Evolutionary conservation across 2,329 filamentous ascomycete genomes (phyloP), one percentile per base, ranked within the genome.

Genomic region (Colletotrichum caudatum): DNA sequence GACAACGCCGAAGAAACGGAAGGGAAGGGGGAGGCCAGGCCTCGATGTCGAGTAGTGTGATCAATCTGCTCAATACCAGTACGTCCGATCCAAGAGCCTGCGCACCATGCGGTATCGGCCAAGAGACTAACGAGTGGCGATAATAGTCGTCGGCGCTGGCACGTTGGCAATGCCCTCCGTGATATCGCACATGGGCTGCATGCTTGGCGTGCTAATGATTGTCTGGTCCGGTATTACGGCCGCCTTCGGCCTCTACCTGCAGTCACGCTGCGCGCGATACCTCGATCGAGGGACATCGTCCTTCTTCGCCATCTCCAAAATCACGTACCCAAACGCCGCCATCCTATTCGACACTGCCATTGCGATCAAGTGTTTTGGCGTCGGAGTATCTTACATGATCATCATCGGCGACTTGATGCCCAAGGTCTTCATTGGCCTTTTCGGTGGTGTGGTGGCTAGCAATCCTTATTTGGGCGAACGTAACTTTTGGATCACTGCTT

Each of bases 331-430:
- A 1, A 97, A 97, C 80, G 94, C 95, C 2, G 94, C 96, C 11
- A 94, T 99, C 58, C 87, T 98, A 57, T 99, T 99, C 80, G 96
- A 99, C 82, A 91, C 92, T 8, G 96, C 96, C 7, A 99, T 99
- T 79, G 94, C 95, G 16, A 91, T 99, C 78, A 99, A 99, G 81
- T 99, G 96, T 82, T 99, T 99, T 79, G 96, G 96, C 48, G 96
- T 99, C 12, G 96, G 93, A 29, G 94, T 98, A 71, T 98, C 94
- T 77, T 99, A 99, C 83, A 89, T 99, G 77, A 99, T 99, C 78
- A 98, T 99, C 78, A 98, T 99, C 76, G 96, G 96, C 62, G 96
- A 99, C 80, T 85, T 99, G 74, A 99, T 99, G 96, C 96, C 96
- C 0, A 95, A 94, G 50, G 96, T 99, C 12, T 91, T 96, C 33